Conservation (phyloP, 2,329 filamentous ascomycete species). For the Ophiostoma australiae region DNA sequence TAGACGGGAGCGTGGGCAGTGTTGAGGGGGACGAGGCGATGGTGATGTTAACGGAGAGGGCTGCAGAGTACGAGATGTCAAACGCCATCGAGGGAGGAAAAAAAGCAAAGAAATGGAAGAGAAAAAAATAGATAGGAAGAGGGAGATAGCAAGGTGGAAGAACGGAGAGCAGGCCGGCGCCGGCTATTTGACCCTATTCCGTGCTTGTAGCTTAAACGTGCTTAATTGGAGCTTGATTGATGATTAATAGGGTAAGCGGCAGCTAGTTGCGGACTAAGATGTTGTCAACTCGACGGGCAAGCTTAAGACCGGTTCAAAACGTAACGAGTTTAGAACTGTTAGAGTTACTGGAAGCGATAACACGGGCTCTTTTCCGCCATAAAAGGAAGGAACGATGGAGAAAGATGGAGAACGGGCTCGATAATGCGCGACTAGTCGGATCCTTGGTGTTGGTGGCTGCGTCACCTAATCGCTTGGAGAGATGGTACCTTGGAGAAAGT, state of each 20-base stretch:
- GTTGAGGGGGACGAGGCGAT: conserved; percentile 7
- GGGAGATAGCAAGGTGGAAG: background rate
- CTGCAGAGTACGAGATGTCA: conserved; percentile 12
- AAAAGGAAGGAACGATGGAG: conserved; percentile 9
- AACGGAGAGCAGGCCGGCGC: background rate
- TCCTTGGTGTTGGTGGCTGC: background rate
- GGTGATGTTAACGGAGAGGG: conserved; percentile 18
- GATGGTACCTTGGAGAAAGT: background rate
- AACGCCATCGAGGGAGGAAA: conserved; percentile 11
- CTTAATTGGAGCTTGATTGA: background rate
- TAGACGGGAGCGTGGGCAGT: conserved; percentile 9
- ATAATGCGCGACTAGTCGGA: conserved; percentile 1
- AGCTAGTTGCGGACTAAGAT: background rate
- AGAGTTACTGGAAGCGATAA: no score
- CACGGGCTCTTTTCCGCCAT: background rate
- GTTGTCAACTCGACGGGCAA: conserved; percentile 6
- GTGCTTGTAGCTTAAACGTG: background rate
- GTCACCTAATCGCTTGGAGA: background rate
- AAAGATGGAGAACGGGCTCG: conserved; percentile 12
- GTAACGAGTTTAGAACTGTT: background rate
- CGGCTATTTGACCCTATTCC: background rate
- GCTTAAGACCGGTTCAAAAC: conserved; percentile 2
- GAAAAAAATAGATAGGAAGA: background rate
- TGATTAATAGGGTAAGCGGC: background rate
- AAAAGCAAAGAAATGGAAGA: background rate